Conservation (phyloP, 495 filamentous ascomycete species). For the Tuber melanosporum region DNA sequence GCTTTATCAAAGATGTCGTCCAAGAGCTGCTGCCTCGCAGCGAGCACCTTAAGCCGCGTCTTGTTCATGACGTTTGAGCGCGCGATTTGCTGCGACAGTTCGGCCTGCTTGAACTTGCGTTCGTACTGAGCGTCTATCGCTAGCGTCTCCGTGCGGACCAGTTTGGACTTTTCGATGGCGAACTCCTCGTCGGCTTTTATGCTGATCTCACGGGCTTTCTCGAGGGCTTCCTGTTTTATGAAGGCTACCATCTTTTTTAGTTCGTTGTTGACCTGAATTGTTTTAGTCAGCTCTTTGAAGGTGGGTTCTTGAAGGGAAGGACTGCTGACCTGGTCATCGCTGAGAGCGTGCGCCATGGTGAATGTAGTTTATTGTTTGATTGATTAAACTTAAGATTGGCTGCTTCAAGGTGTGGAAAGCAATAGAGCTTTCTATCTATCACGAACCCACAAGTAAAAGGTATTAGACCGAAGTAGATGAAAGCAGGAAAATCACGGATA, state of each 20-base stretch:
- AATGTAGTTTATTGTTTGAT: slow-evolving; percentile 16
- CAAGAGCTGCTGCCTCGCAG: slow-evolving; percentile 78
- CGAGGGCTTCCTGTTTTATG: slow-evolving; percentile 95
- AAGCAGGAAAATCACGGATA: background rate
- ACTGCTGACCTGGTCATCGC: slow-evolving; percentile 80
- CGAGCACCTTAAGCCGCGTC: slow-evolving; percentile 79
- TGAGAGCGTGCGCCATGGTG: slow-evolving; percentile 94
- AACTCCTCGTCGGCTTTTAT: slow-evolving; percentile 98
- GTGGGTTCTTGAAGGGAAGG: slow-evolving; percentile 8
- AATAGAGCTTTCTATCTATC: background rate
- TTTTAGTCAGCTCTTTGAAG: slow-evolving; percentile 17
- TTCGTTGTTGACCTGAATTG: slow-evolving; percentile 73
- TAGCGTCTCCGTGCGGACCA: slow-evolving; percentile 87
- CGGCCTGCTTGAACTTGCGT: slow-evolving; percentile 96
- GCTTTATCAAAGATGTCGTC: slow-evolving; percentile 85
- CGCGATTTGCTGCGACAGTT: slow-evolving; percentile 96
- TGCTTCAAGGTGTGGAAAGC: background rate
- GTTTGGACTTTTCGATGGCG: slow-evolving; percentile 95
- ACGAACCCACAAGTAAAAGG: background rate
- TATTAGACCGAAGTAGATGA: background rate
- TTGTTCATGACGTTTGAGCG: slow-evolving; percentile 91
- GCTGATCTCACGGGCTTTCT: slow-evolving; percentile 93
- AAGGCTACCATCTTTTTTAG: slow-evolving; percentile 99
- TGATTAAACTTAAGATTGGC: background rate
- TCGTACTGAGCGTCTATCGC: slow-evolving; percentile 87